Evolutionary conservation across 2,329 filamentous ascomycete species (phyloP).

Genomic region (Canariomyces notabilis): DNA sequence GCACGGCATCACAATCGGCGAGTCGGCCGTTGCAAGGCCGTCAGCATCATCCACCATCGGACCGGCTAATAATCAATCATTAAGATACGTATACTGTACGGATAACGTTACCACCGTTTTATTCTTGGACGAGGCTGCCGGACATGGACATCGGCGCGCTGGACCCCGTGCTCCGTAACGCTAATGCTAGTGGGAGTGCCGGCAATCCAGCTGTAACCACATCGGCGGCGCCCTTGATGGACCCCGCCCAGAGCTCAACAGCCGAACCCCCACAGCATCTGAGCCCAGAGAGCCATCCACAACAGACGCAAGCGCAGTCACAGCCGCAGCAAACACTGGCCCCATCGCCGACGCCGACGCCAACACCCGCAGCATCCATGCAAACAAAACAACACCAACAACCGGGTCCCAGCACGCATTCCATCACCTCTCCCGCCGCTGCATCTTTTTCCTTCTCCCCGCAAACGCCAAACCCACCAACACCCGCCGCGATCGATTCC

Average conservation of each 20-base stretch:
- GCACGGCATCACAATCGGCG: constrained; percentile 15
- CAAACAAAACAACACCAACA: too few species aligned
- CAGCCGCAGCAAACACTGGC: background rate
- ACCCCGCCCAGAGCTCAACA: background rate
- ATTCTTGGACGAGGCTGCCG: too few species aligned
- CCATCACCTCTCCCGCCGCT: too few species aligned
- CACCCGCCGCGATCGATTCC: constrained; percentile 1
- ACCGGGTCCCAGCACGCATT: too few species aligned
- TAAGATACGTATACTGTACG: too few species aligned
- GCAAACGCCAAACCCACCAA: constrained; percentile 7
- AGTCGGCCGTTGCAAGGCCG: constrained; percentile 19
- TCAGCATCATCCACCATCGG: constrained; percentile 10
- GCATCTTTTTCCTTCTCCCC: constrained; percentile 12
- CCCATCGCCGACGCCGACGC: background rate
- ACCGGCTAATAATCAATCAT: background rate
- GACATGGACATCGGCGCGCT: constrained; percentile 16
- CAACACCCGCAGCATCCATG: background rate
- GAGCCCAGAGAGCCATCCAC: background rate
- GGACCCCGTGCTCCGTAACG: constrained; percentile 21
- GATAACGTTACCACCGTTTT: too few species aligned
- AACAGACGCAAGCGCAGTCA: background rate
- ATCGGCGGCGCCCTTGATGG: background rate
- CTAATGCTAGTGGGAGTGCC: too few species aligned
- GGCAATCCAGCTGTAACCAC: too few species aligned
- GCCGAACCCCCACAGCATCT: background rate